Evolutionary conservation across 495 filamentous ascomycete species (phyloP).

Genomic region (Aspergillus asperescens): DNA sequence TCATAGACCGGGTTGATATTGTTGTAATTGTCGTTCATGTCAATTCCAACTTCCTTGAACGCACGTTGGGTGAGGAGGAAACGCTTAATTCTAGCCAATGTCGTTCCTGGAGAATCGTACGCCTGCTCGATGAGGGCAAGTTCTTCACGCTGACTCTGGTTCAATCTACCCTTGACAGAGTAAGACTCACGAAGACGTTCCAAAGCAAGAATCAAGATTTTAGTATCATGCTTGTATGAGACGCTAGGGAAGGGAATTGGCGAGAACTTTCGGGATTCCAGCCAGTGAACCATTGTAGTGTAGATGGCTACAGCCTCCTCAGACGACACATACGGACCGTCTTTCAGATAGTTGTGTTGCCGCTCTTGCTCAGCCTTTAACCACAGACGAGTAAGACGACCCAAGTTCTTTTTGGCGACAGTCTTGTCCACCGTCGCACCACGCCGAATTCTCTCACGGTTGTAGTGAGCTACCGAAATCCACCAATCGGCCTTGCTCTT

Average conservation of each 20-base stretch:
- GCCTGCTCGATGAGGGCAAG: constrained; percentile 97
- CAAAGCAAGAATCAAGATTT: constrained; percentile 94
- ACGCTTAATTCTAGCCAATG: constrained; percentile 92
- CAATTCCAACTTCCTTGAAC: constrained; percentile 99
- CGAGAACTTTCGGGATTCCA: constrained; percentile 96
- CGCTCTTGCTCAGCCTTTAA: constrained; percentile 97
- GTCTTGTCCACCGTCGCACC: constrained; percentile 98
- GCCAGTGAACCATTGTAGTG: constrained; percentile 98
- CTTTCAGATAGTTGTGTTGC: constrained; percentile 99
- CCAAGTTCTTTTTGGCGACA: constrained; percentile 98
- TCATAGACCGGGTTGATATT: constrained; percentile 99
- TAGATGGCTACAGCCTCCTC: constrained; percentile 99
- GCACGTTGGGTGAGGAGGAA: constrained; percentile 95
- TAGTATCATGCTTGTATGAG: constrained; percentile 99
- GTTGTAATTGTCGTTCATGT: constrained; percentile 99
- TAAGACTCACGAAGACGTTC: constrained; percentile 95
- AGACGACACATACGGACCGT: constrained; percentile 96
- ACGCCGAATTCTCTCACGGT: constrained; percentile 90
- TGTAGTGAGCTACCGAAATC: constrained; percentile 98
- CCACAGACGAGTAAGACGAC: constrained; percentile 91
- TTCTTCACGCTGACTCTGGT: constrained; percentile 97
- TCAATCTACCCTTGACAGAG: constrained; percentile 93
- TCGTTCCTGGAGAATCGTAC: constrained; percentile 96
- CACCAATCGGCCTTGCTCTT: constrained; percentile 99
- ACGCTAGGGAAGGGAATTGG: constrained; percentile 99